Percentiles rank a stretch among this genome's conserved stretches.
These are phyloP conservation scores for Leishmania aethiopica DNA, from an alignment of 208 protist genomes.

Conservation along the genomic window DNA sequence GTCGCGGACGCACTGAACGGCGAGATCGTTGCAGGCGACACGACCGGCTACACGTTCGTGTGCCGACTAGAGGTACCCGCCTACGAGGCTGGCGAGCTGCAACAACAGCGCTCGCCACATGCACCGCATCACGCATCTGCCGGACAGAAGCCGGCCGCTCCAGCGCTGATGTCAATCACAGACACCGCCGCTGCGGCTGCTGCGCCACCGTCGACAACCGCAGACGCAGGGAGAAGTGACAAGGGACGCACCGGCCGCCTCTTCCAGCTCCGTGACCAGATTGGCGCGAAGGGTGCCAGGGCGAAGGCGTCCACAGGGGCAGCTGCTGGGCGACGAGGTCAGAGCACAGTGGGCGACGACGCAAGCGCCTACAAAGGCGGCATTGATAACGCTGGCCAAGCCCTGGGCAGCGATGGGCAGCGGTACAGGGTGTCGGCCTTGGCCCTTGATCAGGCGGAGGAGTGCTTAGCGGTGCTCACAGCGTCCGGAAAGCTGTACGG, in stretches of 20 bases:
- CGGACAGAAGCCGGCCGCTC: neutral
- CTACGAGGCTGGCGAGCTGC: slow-evolving; percentile 22
- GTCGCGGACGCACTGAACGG: neutral
- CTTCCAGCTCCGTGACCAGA: slow-evolving; percentile 14
- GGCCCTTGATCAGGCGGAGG: slow-evolving; percentile 71
- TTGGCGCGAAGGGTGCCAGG: neutral
- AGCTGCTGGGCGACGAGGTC: neutral
- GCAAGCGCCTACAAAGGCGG: neutral
- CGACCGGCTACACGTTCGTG: slow-evolving; percentile 22
- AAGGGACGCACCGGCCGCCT: slow-evolving; percentile 2
- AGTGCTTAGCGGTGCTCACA: slow-evolving; percentile 69
- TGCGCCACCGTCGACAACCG: neutral
- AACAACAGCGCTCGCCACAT: neutral
- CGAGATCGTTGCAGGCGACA: slow-evolving; percentile 3
- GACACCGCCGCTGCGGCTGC: slow-evolving; percentile 1
- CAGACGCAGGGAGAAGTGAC: neutral
- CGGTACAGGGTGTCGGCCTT: slow-evolving; percentile 42
- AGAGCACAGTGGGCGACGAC: neutral
- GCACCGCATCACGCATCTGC: neutral
- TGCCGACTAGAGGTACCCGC: slow-evolving; percentile 28
- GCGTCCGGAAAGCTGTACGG: slow-evolving; percentile 65
- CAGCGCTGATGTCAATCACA: slow-evolving; percentile 9
- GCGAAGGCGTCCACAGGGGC: neutral
- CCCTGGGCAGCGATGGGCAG: slow-evolving; percentile 7
- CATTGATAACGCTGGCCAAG: neutral